Base-by-base conservation (phyloP, 202 grass and related monocot species). In the Schoenoplectus triqueter region DNA sequence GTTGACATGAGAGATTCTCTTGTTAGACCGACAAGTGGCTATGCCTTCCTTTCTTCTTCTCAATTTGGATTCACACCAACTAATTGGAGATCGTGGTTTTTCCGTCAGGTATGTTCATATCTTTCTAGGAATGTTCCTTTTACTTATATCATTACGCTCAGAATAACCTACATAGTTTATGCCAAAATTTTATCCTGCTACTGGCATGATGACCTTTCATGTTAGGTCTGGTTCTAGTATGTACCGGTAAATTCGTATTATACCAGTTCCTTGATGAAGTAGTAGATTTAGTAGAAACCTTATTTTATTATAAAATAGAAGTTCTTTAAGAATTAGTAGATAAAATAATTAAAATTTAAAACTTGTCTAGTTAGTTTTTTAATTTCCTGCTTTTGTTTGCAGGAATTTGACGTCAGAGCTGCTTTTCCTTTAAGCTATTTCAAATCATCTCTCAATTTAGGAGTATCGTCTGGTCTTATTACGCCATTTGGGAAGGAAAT, bases 371-470 rank as follows among this genome's bases (percentile, higher is more conserved):
- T n/a, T 49, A 15, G 7, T 10, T 11, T 77, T 77, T 80, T 82
- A 65, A 45, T 48, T 9, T 65, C 15, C 10, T 42, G 22, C 11
- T 57, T 84, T 73, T 3, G 50, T 20, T 72, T 83, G 86, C 70
- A 99, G 93, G 96, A 99, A 87, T 87, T 95, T 84, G 96, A 94
- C 89, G 64, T 95, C 69, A 89, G 90, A 87, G 90, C 87, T 48
- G 93, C 95, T 74, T 90, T 98, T 80, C 92, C 96, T 5, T 63
- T 98, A 15, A 88, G 87, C 57, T 87, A 92, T 76, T 80, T 85
- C 67, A 92, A 94, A 83, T 76, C 91, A 54, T 93, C 93, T 88
- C 19, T 98, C 40, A 98, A 95, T 73, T 61, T 87, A 1, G 93
- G 95, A 88, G 85, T 92, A 51, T 75, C 91, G 86, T 91, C 90